A percentile compares a stretch with the other conserved stretches of the same genome.
These are phyloP conservation scores for Cyamopsis tetragonoloba DNA, from an alignment of 306 rosid genomes.

Conservation along the genomic window DNA sequence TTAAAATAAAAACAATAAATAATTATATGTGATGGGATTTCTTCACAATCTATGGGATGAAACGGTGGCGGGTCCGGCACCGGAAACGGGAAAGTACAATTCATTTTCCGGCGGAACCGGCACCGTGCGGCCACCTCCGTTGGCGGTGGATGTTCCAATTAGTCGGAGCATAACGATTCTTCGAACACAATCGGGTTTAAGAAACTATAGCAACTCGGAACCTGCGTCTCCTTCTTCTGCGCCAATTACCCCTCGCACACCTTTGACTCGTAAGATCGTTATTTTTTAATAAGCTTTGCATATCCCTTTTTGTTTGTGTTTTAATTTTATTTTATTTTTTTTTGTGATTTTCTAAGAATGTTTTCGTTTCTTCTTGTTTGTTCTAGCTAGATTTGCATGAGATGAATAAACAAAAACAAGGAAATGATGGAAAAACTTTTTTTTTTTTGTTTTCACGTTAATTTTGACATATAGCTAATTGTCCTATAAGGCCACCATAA, in stretches of 20 bases:
- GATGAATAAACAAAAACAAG: neutral
- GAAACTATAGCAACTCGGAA: slow-evolving; percentile 17
- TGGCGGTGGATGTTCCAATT: slow-evolving; percentile 34
- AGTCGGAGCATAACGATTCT: slow-evolving; percentile 71
- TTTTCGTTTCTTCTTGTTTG: neutral
- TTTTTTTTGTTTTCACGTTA: neutral
- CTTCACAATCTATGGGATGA: slow-evolving; percentile 97
- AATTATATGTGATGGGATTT: slow-evolving; percentile 53
- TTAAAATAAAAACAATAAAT: neutral
- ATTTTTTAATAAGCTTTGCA: too few relatives aligned
- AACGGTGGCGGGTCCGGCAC: slow-evolving; percentile 88
- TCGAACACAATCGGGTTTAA: slow-evolving; percentile 15
- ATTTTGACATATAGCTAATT: too few relatives aligned
- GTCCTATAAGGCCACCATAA: too few relatives aligned
- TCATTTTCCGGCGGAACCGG: slow-evolving; percentile 35
- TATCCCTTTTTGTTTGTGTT: too few relatives aligned
- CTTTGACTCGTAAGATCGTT: slow-evolving; percentile 51
- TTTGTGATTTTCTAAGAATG: neutral
- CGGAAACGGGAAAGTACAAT: slow-evolving; percentile 75
- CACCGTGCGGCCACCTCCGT: slow-evolving; percentile 23
- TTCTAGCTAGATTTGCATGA: neutral
- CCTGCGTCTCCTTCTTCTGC: slow-evolving; percentile 36
- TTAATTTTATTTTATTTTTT: too few relatives aligned
- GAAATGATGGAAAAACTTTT: neutral
- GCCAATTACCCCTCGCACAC: slow-evolving; percentile 50